These are phyloP conservation scores for Clitopilus passeckerianus DNA, from an alignment of 768 basidiomycete genomes.

Conservation along the genomic window DNA sequence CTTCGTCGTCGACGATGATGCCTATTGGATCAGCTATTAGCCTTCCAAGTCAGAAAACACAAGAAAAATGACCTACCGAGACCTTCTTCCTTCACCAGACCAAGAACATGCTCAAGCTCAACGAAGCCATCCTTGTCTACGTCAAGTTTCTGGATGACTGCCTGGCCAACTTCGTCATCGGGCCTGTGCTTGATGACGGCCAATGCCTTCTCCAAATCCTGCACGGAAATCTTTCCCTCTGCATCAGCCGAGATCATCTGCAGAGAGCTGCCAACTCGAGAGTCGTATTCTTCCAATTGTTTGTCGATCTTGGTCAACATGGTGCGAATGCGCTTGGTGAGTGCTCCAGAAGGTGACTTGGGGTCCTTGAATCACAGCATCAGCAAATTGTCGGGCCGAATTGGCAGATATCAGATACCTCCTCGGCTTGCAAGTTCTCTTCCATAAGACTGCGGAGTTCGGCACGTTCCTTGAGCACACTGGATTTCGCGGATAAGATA, in stretches of 20 bases:
- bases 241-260: slow-evolving; percentile 84
- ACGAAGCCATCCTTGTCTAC: slow-evolving; percentile 96
- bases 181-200: slow-evolving; percentile 93
- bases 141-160: slow-evolving; percentile 89
- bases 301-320: slow-evolving; percentile 96
- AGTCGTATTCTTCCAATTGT: slow-evolving; percentile 90
- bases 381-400: no score
- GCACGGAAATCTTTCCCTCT: slow-evolving; percentile 84
- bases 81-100: slow-evolving; percentile 83
- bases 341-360: slow-evolving; percentile 75
- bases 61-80: slow-evolving; percentile 43
- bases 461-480: slow-evolving; percentile 92
- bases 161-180: slow-evolving; percentile 82
- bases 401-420: slow-evolving; percentile 36
- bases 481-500: slow-evolving; percentile 88
- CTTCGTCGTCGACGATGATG: slow-evolving; percentile 81
- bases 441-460: slow-evolving; percentile 91
- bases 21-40: slow-evolving; percentile 33
- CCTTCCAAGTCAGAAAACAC: neutral
- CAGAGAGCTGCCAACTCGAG: slow-evolving; percentile 75
- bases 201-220: slow-evolving; percentile 87
- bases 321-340: slow-evolving; percentile 91
- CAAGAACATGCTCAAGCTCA: slow-evolving; percentile 90
- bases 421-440: slow-evolving; percentile 86
- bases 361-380: slow-evolving; percentile 44